These are phyloP conservation scores for Sugiyamaella sp. DNA, from an alignment of 1,139 yeast genomes.

Conservation along the genomic window DNA sequence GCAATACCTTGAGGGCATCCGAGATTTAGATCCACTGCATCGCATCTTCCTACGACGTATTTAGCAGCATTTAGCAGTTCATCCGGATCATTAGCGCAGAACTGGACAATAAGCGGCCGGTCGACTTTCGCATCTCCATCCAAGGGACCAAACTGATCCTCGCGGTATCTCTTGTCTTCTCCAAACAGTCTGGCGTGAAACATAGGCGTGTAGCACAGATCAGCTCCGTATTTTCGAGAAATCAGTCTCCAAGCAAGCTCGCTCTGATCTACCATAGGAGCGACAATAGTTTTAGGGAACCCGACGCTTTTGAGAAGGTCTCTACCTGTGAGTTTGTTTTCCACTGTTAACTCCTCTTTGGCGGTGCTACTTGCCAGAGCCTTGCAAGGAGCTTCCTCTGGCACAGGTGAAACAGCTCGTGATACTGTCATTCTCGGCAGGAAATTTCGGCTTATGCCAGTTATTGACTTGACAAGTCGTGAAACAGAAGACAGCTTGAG, in stretches of 20 bases:
- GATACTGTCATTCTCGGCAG: constrained; percentile 9
- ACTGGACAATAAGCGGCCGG: constrained; percentile 93
- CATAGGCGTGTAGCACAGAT: constrained; percentile 96
- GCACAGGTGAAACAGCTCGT: not conserved
- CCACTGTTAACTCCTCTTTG: not conserved
- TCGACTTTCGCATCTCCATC: constrained; percentile 77
- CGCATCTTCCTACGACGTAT: constrained; percentile 85
- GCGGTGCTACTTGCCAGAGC: not conserved
- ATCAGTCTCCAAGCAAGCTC: constrained; percentile 95
- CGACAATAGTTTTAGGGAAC: constrained; percentile 80
- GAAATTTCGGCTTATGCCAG: not conserved
- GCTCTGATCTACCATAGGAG: constrained; percentile 98
- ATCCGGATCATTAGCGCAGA: constrained; percentile 95
- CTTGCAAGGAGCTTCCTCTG: too few relatives aligned
- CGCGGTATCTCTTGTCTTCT: constrained; percentile 76
- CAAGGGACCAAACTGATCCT: constrained; percentile 69
- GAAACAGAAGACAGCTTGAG: constrained; percentile 7
- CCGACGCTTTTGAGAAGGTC: constrained; percentile 71
- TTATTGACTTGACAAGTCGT: constrained; percentile 2
- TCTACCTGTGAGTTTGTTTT: constrained; percentile 55
- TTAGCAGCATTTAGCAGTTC: constrained; percentile 92
- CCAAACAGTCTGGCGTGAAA: constrained; percentile 90
- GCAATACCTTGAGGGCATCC: constrained; percentile 99
- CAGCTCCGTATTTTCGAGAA: constrained; percentile 88
- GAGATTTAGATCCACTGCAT: constrained; percentile 91